phyloP scores from a whole-genome alignment of 345 rosid genomes.

The Ricinus communis region DNA sequence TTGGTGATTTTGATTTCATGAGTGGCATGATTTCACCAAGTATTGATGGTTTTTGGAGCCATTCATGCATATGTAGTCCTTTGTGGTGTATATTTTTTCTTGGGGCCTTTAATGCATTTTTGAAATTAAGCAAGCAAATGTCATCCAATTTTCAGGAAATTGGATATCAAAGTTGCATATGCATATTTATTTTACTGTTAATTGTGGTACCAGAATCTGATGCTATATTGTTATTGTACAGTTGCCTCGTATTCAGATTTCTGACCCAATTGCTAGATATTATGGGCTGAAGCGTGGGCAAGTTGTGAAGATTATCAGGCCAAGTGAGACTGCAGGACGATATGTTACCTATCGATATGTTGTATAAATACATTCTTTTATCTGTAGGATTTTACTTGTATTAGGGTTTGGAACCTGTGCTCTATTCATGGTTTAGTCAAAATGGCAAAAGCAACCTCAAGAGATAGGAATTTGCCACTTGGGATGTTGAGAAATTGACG shows the following conservation, averaged over 20 bases:
- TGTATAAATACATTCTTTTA: slow-evolving; percentile 12
- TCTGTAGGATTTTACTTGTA: background rate
- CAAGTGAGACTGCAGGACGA: slow-evolving; percentile 39
- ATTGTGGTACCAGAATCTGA: background rate
- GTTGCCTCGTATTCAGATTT: slow-evolving; percentile 34
- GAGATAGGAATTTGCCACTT: background rate
- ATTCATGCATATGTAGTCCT: too few relatives aligned
- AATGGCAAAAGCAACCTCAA: background rate
- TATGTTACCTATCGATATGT: slow-evolving; percentile 34
- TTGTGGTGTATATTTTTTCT: too few relatives aligned
- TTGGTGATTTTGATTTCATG: background rate
- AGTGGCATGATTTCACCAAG: too few relatives aligned
- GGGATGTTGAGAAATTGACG: background rate
- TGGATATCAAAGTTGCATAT: background rate
- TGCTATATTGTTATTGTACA: slow-evolving; percentile 10
- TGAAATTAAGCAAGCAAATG: background rate
- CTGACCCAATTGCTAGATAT: slow-evolving; percentile 35
- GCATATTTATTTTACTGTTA: background rate
- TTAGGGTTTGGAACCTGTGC: background rate
- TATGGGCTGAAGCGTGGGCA: slow-evolving; percentile 37
- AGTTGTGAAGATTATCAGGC: slow-evolving; percentile 34
- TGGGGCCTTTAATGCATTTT: too few relatives aligned
- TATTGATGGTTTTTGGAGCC: too few relatives aligned
- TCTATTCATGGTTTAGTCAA: background rate
- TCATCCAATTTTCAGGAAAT: background rate